Conservation (phyloP, 2,329 filamentous ascomycete genomes). For the Fusarium sulawesiense region DNA sequence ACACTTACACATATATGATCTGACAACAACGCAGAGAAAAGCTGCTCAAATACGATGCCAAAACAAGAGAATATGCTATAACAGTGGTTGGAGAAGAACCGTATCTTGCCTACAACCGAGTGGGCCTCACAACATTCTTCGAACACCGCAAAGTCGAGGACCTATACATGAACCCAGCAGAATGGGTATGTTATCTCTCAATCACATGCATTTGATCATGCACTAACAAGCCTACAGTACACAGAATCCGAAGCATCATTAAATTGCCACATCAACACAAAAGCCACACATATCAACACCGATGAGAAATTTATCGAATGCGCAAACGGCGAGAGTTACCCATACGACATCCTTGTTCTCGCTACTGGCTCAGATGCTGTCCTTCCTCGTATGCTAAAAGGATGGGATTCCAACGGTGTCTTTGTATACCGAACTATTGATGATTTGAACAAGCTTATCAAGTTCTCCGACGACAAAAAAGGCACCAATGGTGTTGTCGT, state of each 20-base stretch:
- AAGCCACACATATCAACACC: slow-evolving; percentile 72
- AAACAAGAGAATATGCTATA: slow-evolving; percentile 80
- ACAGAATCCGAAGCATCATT: slow-evolving; percentile 74
- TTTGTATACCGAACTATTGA: slow-evolving; percentile 92
- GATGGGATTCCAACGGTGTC: slow-evolving; percentile 82
- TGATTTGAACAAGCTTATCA: slow-evolving; percentile 81
- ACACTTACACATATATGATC: background rate
- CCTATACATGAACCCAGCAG: slow-evolving; percentile 84
- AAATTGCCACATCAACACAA: slow-evolving; percentile 79
- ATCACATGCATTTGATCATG: background rate
- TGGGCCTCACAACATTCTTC: slow-evolving; percentile 90
- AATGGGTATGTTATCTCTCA: slow-evolving; percentile 70
- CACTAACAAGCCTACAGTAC: slow-evolving; percentile 63
- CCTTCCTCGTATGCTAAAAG: slow-evolving; percentile 76
- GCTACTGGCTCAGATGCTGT: slow-evolving; percentile 89
- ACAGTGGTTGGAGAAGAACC: slow-evolving; percentile 89
- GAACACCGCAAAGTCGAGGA: slow-evolving; percentile 86
- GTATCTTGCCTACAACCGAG: slow-evolving; percentile 90
- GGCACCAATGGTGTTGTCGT: slow-evolving; percentile 80
- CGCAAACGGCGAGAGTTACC: slow-evolving; percentile 73
- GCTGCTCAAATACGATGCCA: slow-evolving; percentile 83
- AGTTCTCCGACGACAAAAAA: slow-evolving; percentile 74
- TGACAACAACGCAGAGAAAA: slow-evolving; percentile 74
- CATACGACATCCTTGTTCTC: slow-evolving; percentile 84
- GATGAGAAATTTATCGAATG: slow-evolving; percentile 75